Base-by-base conservation (phyloP, 805 yeast species). In the Wickerhamomyces silvicola region DNA sequence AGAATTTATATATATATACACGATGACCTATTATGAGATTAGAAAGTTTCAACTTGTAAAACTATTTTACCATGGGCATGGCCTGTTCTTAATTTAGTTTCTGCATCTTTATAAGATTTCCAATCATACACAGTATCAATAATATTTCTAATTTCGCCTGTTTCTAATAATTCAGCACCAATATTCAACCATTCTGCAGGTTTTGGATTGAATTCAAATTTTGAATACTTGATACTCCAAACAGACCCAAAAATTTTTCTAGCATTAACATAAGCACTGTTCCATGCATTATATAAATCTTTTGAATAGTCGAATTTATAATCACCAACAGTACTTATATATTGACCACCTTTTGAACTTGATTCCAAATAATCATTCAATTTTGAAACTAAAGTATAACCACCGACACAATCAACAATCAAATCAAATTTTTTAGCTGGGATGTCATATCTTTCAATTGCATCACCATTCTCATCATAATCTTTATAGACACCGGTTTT, bases 351-450 rank as follows among this genome's bases (percentile, higher is more conserved):
- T 28, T 62, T 55, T 21, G 59, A 41, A 14, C 54, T 48, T 8
- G 64, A 49, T 38, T 64, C 68, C 35, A 81, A 56, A 18, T 66
- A 62, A 21, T 59, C 43, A 8, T 54, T 45, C 17, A 73, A 60
- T 23, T 69, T 59, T 4, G 33, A 37, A 8, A 46, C 31, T 5
- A 81, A 64, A 20, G 71, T 74, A 28, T 64, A 62, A 26, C 82
- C 82, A 24, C 95, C 92, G 31, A 75, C 70, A 39, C 78, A 69
- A 57, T 86, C 95, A 10, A 81, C 48, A n/a, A 82, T 72, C 5
- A 71, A 46, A 47, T 81, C 83, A 47, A 75, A 84, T 43, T 70
- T 65, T 11, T 34, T 28, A 6, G 47, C 37, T 15, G 41, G 43
- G 13, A 44, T 28, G 12, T 30, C 38, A n/a, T 38, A 35, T 10